Percentiles rank a stretch among this genome's conserved stretches.
These are phyloP conservation scores for Huntiella abstrusa DNA, from an alignment of 2,329 filamentous ascomycete genomes.

Conservation along the genomic window DNA sequence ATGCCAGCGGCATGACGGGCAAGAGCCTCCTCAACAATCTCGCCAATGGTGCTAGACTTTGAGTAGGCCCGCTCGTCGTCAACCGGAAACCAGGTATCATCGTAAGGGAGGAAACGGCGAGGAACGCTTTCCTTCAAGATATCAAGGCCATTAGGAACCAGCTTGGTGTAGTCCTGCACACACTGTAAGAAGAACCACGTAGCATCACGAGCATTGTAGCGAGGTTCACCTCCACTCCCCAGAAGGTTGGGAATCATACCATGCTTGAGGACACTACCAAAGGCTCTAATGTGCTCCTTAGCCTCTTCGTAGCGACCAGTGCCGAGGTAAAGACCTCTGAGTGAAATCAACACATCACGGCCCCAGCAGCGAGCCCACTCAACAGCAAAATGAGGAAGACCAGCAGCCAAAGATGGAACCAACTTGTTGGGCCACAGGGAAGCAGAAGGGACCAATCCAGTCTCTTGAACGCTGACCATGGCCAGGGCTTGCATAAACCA, in stretches of 20 bases:
- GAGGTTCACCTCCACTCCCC: conserved; percentile 63
- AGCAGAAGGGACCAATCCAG: conserved; percentile 72
- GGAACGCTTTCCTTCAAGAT: conserved; percentile 61
- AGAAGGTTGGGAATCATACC: conserved; percentile 95
- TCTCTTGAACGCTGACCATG: conserved; percentile 83
- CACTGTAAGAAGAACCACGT: conserved; percentile 96
- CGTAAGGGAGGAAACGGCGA: conserved; percentile 79
- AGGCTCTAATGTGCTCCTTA: conserved; percentile 83
- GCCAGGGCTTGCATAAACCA: conserved; percentile 75
- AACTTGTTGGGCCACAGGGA: conserved; percentile 74
- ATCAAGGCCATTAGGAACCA: conserved; percentile 56
- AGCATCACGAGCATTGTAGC: conserved; percentile 92
- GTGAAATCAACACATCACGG: conserved; percentile 88
- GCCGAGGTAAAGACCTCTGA: conserved; percentile 77
- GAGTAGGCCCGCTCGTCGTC: conserved; percentile 77
- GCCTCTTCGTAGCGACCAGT: conserved; percentile 80
- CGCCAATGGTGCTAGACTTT: conserved; percentile 60
- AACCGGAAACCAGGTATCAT: conserved; percentile 81
- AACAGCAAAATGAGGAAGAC: conserved; percentile 80
- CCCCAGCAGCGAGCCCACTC: conserved; percentile 97
- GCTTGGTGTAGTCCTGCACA: conserved; percentile 77
- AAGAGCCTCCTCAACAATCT: conserved; percentile 82
- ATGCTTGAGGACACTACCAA: conserved; percentile 91
- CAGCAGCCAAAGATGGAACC: conserved; percentile 77
- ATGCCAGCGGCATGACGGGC: conserved; percentile 82